phyloP scores from a whole-genome alignment of 305 asterid species.

The Coffea humblotiana region DNA sequence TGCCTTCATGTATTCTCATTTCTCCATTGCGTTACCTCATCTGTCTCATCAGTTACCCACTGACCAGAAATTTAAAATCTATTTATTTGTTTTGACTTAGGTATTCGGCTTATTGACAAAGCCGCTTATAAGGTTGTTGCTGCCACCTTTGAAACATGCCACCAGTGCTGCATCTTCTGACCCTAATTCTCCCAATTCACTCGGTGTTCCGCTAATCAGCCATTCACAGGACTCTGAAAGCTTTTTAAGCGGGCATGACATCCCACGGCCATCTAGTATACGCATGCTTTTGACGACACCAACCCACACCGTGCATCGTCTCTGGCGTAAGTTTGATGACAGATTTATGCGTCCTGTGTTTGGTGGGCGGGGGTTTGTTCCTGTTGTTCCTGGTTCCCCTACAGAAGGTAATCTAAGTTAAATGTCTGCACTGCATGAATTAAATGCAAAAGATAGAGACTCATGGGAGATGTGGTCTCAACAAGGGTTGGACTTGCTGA shows the following conservation, averaged over 20 bases:
- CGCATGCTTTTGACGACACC: constrained; percentile 38
- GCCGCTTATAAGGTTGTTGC: constrained; percentile 60
- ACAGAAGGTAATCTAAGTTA: constrained; percentile 23
- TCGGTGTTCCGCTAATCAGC: constrained; percentile 24
- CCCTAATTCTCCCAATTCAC: constrained; percentile 28
- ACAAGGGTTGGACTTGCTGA: not conserved
- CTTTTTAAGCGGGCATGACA: constrained; percentile 20
- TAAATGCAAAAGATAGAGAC: not conserved
- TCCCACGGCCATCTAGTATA: constrained; percentile 29
- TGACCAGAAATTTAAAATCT: not conserved
- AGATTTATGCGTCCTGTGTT: constrained; percentile 44
- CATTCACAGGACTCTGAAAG: constrained; percentile 28
- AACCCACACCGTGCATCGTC: constrained; percentile 33
- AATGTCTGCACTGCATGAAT: not conserved
- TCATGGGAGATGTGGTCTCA: not conserved
- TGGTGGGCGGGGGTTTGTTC: constrained; percentile 47
- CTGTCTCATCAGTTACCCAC: not conserved
- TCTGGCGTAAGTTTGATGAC: constrained; percentile 46
- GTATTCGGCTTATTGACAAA: constrained; percentile 58
- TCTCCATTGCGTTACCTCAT: not conserved
- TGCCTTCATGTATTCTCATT: not conserved
- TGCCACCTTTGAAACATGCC: constrained; percentile 24
- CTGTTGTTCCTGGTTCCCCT: constrained; percentile 36
- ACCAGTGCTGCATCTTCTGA: constrained; percentile 25
- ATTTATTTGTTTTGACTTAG: constrained; percentile 8